A percentile compares a stretch with the other conserved stretches of the same genome.
These are phyloP conservation scores for Trichoderma arundinaceum DNA, from an alignment of 2,329 filamentous ascomycete species.

Conservation along the genomic window DNA sequence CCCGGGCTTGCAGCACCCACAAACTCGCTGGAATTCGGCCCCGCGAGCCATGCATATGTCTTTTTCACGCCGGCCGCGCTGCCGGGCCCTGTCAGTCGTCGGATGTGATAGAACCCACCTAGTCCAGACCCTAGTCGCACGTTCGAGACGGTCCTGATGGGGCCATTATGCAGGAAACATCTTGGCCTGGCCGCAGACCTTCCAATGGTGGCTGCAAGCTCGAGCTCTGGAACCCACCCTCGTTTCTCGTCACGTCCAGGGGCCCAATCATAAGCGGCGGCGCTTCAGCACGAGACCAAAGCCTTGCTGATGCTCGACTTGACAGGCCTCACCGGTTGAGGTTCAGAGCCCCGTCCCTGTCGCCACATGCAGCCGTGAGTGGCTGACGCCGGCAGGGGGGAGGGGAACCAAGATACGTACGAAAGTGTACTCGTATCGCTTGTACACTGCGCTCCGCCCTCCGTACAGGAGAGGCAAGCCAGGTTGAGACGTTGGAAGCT, in stretches of 20 bases:
- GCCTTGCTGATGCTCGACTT: slow-evolving; percentile 24
- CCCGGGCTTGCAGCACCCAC: background rate
- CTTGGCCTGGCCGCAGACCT: slow-evolving; percentile 11
- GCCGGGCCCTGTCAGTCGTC: slow-evolving; percentile 15
- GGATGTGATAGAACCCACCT: slow-evolving; percentile 12
- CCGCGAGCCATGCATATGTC: slow-evolving; percentile 4
- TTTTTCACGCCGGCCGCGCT: slow-evolving; percentile 5
- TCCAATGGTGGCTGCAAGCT: slow-evolving; percentile 20
- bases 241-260: background rate
- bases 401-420: slow-evolving; percentile 11
- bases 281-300: slow-evolving; percentile 25
- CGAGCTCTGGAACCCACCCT: slow-evolving; percentile 15
- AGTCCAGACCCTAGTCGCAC: slow-evolving; percentile 9
- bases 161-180: slow-evolving; percentile 19
- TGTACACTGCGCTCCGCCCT: slow-evolving; percentile 15
- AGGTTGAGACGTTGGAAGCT: slow-evolving; percentile 5
- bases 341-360: slow-evolving; percentile 30
- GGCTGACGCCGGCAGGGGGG: slow-evolving; percentile 9
- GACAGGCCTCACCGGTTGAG: slow-evolving; percentile 30
- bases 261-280: slow-evolving; percentile 25
- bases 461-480: background rate
- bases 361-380: slow-evolving; percentile 5
- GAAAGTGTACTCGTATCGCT: background rate
- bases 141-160: slow-evolving; percentile 19
- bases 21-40: background rate